Conservation (phyloP, 2,329 filamentous ascomycete species). For the Curvularia hawaiiensis region DNA sequence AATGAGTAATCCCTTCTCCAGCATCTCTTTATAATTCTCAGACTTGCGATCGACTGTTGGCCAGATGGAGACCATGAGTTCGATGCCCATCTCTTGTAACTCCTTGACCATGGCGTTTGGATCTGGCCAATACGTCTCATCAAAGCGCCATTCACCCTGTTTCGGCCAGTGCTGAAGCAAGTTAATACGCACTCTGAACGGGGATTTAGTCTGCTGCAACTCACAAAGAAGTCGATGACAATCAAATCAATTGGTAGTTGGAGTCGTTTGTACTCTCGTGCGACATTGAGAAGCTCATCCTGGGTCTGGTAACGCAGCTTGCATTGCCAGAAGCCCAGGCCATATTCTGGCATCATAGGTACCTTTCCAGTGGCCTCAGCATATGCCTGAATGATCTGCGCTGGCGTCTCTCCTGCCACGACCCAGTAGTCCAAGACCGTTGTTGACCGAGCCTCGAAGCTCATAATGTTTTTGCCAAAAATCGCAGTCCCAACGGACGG, state of each 20-base stretch:
- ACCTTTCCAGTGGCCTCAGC: conserved; percentile 58
- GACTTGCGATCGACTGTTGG: conserved; percentile 66
- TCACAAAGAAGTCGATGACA: conserved; percentile 67
- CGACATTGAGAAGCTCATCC: conserved; percentile 65
- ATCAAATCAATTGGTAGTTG: conserved; percentile 67
- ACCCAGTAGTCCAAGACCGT: conserved; percentile 68
- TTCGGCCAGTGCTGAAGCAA: conserved; percentile 60
- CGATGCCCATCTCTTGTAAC: conserved; percentile 62
- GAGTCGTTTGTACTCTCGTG: conserved; percentile 62
- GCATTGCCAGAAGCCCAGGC: conserved; percentile 71
- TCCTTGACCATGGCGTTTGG: conserved; percentile 68
- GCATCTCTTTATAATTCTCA: conserved; percentile 67
- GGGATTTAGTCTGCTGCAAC: not conserved
- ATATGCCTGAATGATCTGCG: conserved; percentile 63
- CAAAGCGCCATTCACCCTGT: conserved; percentile 72
- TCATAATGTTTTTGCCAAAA: conserved; percentile 65
- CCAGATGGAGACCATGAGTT: conserved; percentile 74
- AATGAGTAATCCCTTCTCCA: conserved; percentile 65
- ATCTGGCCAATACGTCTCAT: conserved; percentile 68
- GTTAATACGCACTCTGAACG: not conserved
- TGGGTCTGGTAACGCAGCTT: conserved; percentile 70
- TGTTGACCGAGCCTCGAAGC: conserved; percentile 65
- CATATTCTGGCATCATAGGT: conserved; percentile 73
- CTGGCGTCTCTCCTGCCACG: conserved; percentile 61
- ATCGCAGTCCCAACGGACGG: conserved; percentile 65